Evolutionary conservation across 2,329 filamentous ascomycete genomes (phyloP).

Genomic region (Tolypocladium capitatum): DNA sequence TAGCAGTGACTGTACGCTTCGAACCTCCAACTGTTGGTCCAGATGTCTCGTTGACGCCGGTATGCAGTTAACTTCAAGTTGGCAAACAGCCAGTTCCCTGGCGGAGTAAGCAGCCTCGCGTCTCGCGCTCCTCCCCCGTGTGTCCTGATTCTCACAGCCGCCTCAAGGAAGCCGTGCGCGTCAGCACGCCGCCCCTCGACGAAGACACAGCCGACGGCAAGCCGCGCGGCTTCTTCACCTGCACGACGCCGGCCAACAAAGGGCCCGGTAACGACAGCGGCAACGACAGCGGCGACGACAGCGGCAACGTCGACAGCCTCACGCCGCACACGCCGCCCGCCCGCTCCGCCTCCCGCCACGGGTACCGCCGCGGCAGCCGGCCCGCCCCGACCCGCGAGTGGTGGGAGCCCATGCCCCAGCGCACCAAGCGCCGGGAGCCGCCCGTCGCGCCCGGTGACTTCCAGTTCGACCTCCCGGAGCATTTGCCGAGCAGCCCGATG

Average conservation of each 20-base stretch:
- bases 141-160: background rate
- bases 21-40: no score
- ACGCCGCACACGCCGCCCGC: slow-evolving; percentile 1
- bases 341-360: slow-evolving; percentile 6
- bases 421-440: slow-evolving; percentile 8
- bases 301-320: background rate
- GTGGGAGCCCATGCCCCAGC: slow-evolving; percentile 20
- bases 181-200: slow-evolving; percentile 32
- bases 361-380: slow-evolving; percentile 10
- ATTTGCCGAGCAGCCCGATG: slow-evolving; percentile 36
- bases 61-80: slow-evolving; percentile 6
- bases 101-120: slow-evolving; percentile 14
- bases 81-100: slow-evolving; percentile 16
- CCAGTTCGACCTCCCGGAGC: slow-evolving; percentile 36
- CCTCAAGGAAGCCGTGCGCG: slow-evolving; percentile 32
- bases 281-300: background rate
- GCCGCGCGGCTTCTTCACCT: slow-evolving; percentile 29
- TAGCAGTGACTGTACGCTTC: slow-evolving; percentile 3
- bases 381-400: slow-evolving; percentile 17
- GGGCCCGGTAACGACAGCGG: background rate
- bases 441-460: slow-evolving; percentile 16
- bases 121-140: background rate
- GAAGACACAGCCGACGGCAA: slow-evolving; percentile 23
- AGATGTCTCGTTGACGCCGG: background rate
- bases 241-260: slow-evolving; percentile 18